Percentiles rank a stretch among this genome's conserved stretches.
phyloP scores from a whole-genome alignment of 2,329 filamentous ascomycete genomes.

The Fonsecaea pedrosoi region DNA sequence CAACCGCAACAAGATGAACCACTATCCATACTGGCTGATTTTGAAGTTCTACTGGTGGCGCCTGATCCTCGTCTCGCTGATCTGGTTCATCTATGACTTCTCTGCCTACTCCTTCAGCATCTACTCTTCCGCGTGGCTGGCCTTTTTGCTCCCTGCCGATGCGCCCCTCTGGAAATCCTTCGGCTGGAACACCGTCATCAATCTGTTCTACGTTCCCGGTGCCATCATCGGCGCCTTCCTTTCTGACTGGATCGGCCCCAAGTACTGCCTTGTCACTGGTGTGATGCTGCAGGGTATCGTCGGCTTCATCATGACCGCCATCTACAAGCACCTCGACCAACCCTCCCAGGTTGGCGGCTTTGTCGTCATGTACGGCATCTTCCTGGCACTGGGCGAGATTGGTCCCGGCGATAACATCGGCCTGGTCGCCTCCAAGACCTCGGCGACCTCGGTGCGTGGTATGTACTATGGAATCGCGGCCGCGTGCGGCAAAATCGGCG shows the following conservation, averaged over 20 bases:
- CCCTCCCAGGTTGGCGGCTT: slow-evolving; percentile 74
- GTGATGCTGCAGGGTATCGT: slow-evolving; percentile 76
- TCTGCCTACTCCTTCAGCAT: slow-evolving; percentile 84
- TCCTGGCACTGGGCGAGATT: slow-evolving; percentile 77
- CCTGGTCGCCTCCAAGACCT: slow-evolving; percentile 83
- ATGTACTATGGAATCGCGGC: slow-evolving; percentile 67
- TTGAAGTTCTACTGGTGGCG: slow-evolving; percentile 75
- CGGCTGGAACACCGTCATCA: slow-evolving; percentile 88
- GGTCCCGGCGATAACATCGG: slow-evolving; percentile 93
- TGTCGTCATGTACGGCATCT: slow-evolving; percentile 79
- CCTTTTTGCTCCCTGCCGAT: slow-evolving; percentile 65
- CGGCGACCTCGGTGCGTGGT: slow-evolving; percentile 84
- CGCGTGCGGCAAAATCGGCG: slow-evolving; percentile 59
- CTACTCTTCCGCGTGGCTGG: slow-evolving; percentile 71
- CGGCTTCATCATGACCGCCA: slow-evolving; percentile 87
- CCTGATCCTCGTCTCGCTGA: slow-evolving; percentile 70
- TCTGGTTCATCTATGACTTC: slow-evolving; percentile 92
- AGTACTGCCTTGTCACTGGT: slow-evolving; percentile 73
- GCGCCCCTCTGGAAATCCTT: slow-evolving; percentile 77
- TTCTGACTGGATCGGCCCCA: slow-evolving; percentile 79
- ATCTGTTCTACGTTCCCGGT: slow-evolving; percentile 86
- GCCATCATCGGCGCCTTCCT: slow-evolving; percentile 77
- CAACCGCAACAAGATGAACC: slow-evolving; percentile 71
- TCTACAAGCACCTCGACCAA: slow-evolving; percentile 73
- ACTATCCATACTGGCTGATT: slow-evolving; percentile 60